Evolutionary conservation across 768 basidiomycete species (phyloP).

Genomic region (Suillus fuscotomentosus): DNA sequence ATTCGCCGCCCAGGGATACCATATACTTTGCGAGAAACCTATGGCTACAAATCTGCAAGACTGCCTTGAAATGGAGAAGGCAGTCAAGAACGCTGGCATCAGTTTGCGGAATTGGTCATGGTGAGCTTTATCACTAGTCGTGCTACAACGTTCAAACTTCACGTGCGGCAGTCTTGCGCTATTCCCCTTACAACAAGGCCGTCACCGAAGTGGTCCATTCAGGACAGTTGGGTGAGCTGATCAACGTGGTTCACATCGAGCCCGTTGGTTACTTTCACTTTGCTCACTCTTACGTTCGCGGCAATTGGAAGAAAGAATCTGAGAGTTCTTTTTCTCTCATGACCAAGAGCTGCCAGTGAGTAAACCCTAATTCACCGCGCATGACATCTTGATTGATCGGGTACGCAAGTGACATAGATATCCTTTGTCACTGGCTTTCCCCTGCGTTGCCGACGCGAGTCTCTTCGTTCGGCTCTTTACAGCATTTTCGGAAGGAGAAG

Average conservation of each 20-base stretch:
- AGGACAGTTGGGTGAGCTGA: constrained; percentile 67
- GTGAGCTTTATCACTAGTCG: constrained; percentile 36
- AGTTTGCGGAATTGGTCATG: constrained; percentile 90
- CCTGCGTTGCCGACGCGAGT: constrained; percentile 65
- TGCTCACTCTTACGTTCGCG: constrained; percentile 87
- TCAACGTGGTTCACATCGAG: constrained; percentile 84
- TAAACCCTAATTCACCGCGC: constrained; percentile 27
- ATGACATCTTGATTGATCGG: constrained; percentile 6
- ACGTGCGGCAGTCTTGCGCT: constrained; percentile 64
- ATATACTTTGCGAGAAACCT: constrained; percentile 91
- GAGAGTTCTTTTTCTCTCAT: constrained; percentile 79
- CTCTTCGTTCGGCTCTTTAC: constrained; percentile 84
- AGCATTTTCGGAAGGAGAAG: constrained; percentile 71
- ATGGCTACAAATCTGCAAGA: constrained; percentile 78
- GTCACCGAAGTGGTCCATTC: constrained; percentile 70
- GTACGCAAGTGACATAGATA: constrained; percentile 71
- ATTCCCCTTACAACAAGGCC: constrained; percentile 79
- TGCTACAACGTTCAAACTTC: not conserved
- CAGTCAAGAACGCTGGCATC: constrained; percentile 62
- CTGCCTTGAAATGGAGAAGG: constrained; percentile 72
- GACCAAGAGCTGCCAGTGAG: constrained; percentile 91
- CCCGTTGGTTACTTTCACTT: constrained; percentile 88
- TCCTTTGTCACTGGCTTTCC: constrained; percentile 75
- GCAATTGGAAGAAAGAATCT: constrained; percentile 71
- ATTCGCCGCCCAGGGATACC: constrained; percentile 80